Evolutionary conservation across 2,329 filamentous ascomycete species (phyloP).

Genomic region (Claviceps digitariae): DNA sequence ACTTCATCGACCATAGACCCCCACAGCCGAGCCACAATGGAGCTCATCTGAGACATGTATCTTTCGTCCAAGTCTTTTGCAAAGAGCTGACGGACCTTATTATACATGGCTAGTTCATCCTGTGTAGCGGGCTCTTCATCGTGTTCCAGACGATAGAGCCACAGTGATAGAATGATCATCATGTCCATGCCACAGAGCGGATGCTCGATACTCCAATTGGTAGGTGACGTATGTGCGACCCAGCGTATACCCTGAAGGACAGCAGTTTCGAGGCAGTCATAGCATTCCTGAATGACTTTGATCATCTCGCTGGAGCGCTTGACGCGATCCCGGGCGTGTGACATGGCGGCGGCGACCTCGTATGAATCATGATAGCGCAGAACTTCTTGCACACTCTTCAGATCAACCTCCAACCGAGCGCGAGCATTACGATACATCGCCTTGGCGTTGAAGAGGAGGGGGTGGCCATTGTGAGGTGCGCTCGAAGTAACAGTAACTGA

Average conservation of each 20-base stretch:
- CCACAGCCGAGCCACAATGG: conserved; percentile 91
- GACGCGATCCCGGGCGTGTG: conserved; percentile 80
- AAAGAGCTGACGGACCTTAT: conserved; percentile 80
- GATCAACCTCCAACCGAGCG: conserved; percentile 81
- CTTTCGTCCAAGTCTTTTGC: conserved; percentile 79
- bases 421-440: conserved; percentile 92
- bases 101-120: conserved; percentile 80
- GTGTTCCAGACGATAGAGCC: conserved; percentile 98
- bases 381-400: conserved; percentile 92
- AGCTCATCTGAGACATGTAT: conserved; percentile 75
- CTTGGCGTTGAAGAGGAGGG: conserved; percentile 95
- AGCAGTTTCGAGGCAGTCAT: conserved; percentile 93
- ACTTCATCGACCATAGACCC: conserved; percentile 97
- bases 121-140: conserved; percentile 83
- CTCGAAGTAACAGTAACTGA: conserved; percentile 77
- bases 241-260: conserved; percentile 90
- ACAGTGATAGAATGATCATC: conserved; percentile 94
- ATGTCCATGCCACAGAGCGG: conserved; percentile 91
- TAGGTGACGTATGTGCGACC: conserved; percentile 94
- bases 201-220: conserved; percentile 98
- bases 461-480: conserved; percentile 90
- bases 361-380: conserved; percentile 94
- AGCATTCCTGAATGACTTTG: conserved; percentile 96
- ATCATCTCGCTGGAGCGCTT: conserved; percentile 96
- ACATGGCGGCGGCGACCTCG: conserved; percentile 95